Conservation (phyloP, 345 rosid species). For the Arabidopsis arenosa region DNA sequence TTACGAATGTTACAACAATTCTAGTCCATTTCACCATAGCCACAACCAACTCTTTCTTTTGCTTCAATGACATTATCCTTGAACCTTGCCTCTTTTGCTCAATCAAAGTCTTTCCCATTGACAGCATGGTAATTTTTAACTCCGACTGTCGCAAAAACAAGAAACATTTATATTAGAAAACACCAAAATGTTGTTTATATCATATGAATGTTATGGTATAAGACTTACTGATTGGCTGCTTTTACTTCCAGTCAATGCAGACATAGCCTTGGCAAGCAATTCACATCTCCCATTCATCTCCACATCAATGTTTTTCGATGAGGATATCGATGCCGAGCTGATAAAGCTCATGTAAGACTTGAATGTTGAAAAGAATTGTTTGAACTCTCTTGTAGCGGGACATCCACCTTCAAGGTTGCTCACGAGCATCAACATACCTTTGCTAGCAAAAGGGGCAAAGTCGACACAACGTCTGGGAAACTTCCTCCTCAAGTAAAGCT, state of each 20-base stretch:
- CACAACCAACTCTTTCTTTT: constrained; percentile 17
- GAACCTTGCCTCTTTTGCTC: constrained; percentile 37
- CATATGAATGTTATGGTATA: not conserved
- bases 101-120: constrained; percentile 39
- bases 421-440: constrained; percentile 10
- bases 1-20: not conserved
- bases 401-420: constrained; percentile 1
- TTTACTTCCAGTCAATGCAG: not conserved
- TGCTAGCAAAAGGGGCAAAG: constrained; percentile 34
- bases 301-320: not conserved
- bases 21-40: constrained; percentile 34
- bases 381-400: constrained; percentile 33
- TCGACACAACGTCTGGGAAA: not conserved
- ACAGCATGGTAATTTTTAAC: not conserved
- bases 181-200: not conserved
- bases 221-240: constrained; percentile 6
- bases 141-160: constrained; percentile 1
- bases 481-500: constrained; percentile 16
- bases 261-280: not conserved
- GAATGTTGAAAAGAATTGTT: constrained; percentile 5
- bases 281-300: constrained; percentile 4
- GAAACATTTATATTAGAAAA: not conserved
- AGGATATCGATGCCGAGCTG: not conserved
- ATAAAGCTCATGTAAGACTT: constrained; percentile 4
- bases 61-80: not conserved